These are phyloP conservation scores for Ananas comosus DNA, from an alignment of 176 grass and related monocot genomes.

Conservation along the genomic window DNA sequence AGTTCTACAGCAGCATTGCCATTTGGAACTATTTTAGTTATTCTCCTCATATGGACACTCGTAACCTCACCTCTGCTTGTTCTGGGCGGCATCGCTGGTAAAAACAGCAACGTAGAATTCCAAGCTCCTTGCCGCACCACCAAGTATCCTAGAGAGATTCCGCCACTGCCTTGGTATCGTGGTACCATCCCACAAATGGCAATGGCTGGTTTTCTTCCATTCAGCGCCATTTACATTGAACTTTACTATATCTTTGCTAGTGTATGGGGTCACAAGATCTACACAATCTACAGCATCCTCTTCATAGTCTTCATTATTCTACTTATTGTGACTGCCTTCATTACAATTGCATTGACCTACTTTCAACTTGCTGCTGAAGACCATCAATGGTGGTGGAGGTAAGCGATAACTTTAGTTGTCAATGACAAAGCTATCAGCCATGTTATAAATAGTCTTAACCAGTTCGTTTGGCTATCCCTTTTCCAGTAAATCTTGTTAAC, in stretches of 20 bases:
- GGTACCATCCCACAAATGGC: slow-evolving; percentile 12
- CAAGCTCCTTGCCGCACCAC: slow-evolving; percentile 11
- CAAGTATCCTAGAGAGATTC: slow-evolving; percentile 11
- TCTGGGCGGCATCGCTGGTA: slow-evolving; percentile 5
- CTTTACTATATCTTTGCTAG: slow-evolving; percentile 15
- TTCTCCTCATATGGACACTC: slow-evolving; percentile 8
- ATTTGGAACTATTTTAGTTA: slow-evolving; percentile 12
- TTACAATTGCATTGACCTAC: slow-evolving; percentile 11
- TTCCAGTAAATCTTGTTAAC: not conserved
- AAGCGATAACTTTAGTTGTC: not conserved
- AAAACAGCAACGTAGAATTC: slow-evolving; percentile 6
- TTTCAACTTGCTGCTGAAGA: slow-evolving; percentile 14
- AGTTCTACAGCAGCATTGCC: slow-evolving; percentile 10
- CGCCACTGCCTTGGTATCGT: slow-evolving; percentile 6
- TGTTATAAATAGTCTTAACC: not conserved
- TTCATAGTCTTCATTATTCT: slow-evolving; percentile 14
- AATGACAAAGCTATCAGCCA: not conserved
- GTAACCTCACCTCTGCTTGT: slow-evolving; percentile 11
- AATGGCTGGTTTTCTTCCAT: slow-evolving; percentile 16
- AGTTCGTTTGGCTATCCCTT: not conserved
- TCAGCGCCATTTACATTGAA: slow-evolving; percentile 15
- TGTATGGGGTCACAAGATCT: slow-evolving; percentile 10
- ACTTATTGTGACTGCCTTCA: slow-evolving; percentile 13
- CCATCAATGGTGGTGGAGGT: slow-evolving; percentile 16
- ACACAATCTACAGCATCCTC: slow-evolving; percentile 16